A percentile compares a stretch with the other conserved stretches of the same genome.
These are phyloP conservation scores for Fraxinus excelsior DNA, from an alignment of 257 asterid species.

Conservation along the genomic window DNA sequence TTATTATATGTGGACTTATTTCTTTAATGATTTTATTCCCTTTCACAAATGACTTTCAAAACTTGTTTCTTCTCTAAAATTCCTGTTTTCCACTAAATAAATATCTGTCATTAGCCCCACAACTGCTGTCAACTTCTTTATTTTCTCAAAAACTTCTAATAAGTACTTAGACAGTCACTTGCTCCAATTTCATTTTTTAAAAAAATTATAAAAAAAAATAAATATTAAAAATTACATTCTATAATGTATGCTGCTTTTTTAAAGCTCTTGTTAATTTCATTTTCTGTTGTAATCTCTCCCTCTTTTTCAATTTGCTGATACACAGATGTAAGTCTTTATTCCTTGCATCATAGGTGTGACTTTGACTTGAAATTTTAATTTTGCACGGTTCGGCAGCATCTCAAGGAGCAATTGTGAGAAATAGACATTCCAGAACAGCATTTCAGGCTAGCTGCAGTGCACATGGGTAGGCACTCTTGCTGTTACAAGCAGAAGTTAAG, in stretches of 20 bases:
- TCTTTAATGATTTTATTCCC: constrained; percentile 15
- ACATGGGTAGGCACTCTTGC: constrained; percentile 90
- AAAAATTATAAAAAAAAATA: neutral
- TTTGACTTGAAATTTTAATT: neutral
- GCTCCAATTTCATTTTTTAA: constrained; percentile 25
- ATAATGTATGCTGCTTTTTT: constrained; percentile 35
- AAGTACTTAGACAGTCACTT: constrained; percentile 15
- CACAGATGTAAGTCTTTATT: neutral
- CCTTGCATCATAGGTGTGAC: neutral
- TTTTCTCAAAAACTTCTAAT: constrained; percentile 27
- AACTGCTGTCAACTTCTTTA: constrained; percentile 60
- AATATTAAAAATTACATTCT: constrained; percentile 16
- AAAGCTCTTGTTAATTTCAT: constrained; percentile 29
- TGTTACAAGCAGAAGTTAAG: constrained; percentile 81
- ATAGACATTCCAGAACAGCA: constrained; percentile 14
- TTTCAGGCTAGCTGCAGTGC: constrained; percentile 13
- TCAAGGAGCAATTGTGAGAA: neutral
- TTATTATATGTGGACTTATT: constrained; percentile 25
- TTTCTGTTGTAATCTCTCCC: neutral
- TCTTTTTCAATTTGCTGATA: no score
- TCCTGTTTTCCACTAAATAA: constrained; percentile 49
- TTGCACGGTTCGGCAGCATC: neutral
- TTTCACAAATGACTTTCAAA: neutral
- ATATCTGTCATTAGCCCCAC: constrained; percentile 69
- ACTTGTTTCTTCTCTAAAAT: neutral